Evolutionary conservation across 2,329 filamentous ascomycete species (phyloP).

Genomic region (Huntiella decipiens): DNA sequence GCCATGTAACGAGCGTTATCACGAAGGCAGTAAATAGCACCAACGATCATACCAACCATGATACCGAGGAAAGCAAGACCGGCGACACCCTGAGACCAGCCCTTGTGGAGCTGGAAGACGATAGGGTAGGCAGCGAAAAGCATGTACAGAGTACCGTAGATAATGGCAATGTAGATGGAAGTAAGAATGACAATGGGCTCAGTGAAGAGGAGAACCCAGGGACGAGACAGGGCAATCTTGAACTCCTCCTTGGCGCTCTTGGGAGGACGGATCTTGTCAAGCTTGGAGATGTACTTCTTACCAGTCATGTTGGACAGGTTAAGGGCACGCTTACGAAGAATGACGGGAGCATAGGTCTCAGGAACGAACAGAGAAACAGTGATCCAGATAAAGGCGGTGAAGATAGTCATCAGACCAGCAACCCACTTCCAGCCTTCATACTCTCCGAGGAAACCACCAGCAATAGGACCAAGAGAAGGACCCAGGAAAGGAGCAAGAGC

Average conservation of each 20-base stretch:
- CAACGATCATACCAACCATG: constrained; percentile 41
- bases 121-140: constrained; percentile 38
- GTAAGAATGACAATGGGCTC: constrained; percentile 49
- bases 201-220: constrained; percentile 44
- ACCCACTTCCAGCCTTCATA: constrained; percentile 46
- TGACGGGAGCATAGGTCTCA: constrained; percentile 40
- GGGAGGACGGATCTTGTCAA: constrained; percentile 25
- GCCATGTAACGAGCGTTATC: constrained; percentile 35
- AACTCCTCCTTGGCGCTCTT: constrained; percentile 29
- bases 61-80: constrained; percentile 46
- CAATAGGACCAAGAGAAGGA: constrained; percentile 39
- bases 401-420: constrained; percentile 40
- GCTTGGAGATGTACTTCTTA: constrained; percentile 33
- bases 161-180: constrained; percentile 43
- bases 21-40: constrained; percentile 31
- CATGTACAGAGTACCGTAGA: constrained; percentile 36
- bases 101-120: constrained; percentile 38
- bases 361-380: constrained; percentile 30
- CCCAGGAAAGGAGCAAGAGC: constrained; percentile 45
- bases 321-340: constrained; percentile 33
- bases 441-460: constrained; percentile 43
- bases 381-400: constrained; percentile 40
- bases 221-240: constrained; percentile 37
- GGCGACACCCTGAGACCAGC: constrained; percentile 38
- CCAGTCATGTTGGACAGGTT: constrained; percentile 32